phyloP scores from a whole-genome alignment of 768 basidiomycete genomes.

The Leccinum obscurum region DNA sequence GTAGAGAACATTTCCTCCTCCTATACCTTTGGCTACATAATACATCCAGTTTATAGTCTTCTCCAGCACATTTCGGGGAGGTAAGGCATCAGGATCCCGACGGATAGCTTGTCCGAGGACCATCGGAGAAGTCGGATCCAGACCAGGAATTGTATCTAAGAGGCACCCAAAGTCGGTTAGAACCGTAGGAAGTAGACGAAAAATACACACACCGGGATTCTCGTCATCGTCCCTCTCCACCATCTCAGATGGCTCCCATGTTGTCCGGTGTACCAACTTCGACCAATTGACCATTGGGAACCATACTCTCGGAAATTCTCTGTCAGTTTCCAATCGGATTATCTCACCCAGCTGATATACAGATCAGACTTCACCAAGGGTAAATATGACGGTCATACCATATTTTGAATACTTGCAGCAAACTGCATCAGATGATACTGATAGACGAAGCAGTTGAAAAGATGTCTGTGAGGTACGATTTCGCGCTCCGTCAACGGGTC shows the following conservation, averaged over 20 bases:
- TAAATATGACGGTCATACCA: slow-evolving; percentile 31
- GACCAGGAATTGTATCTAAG: slow-evolving; percentile 57
- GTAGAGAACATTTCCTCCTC: slow-evolving; percentile 62
- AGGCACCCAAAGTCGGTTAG: neutral
- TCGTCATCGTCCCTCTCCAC: slow-evolving; percentile 60
- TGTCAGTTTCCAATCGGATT: slow-evolving; percentile 51
- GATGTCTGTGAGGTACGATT: slow-evolving; percentile 61
- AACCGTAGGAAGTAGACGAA: neutral
- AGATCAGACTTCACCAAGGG: neutral
- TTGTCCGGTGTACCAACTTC: slow-evolving; percentile 42
- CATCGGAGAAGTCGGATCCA: slow-evolving; percentile 39
- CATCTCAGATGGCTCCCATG: slow-evolving; percentile 47
- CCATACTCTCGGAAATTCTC: slow-evolving; percentile 51
- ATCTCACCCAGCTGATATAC: slow-evolving; percentile 54
- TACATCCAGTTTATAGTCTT: slow-evolving; percentile 48
- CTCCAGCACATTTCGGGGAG: slow-evolving; percentile 63
- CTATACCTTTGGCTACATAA: slow-evolving; percentile 38
- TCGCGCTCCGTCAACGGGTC: slow-evolving; percentile 34
- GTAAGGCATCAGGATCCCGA: slow-evolving; percentile 74
- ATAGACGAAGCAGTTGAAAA: slow-evolving; percentile 76
- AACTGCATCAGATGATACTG: slow-evolving; percentile 53
- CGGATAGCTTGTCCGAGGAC: slow-evolving; percentile 58
- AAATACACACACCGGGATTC: slow-evolving; percentile 49
- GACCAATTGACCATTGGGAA: slow-evolving; percentile 42
- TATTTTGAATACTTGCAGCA: slow-evolving; percentile 29